phyloP scores from a whole-genome alignment of 768 basidiomycete genomes.

The Sarcodon aspratus region DNA sequence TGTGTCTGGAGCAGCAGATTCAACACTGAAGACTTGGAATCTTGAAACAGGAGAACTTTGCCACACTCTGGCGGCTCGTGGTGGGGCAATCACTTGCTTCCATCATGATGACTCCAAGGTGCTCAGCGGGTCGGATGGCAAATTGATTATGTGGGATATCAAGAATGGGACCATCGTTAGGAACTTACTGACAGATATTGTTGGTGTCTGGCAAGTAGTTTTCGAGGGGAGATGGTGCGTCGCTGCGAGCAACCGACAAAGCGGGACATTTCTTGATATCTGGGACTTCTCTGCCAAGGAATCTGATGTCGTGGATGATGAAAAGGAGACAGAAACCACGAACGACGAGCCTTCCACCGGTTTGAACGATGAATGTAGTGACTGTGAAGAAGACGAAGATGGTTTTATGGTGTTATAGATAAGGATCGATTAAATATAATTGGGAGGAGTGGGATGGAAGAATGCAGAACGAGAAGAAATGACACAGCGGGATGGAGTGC shows the following conservation, averaged over 20 bases:
- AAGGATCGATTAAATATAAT: slow-evolving; percentile 33
- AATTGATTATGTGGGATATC: slow-evolving; percentile 91
- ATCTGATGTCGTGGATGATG: too few species aligned
- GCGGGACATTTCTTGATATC: slow-evolving; percentile 65
- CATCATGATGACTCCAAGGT: slow-evolving; percentile 94
- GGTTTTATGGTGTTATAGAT: slow-evolving; percentile 67
- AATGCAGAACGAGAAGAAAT: not conserved
- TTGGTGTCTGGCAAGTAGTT: slow-evolving; percentile 91
- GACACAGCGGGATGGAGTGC: not conserved
- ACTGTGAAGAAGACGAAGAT: slow-evolving; percentile 42
- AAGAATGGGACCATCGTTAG: slow-evolving; percentile 71
- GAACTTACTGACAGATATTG: slow-evolving; percentile 77
- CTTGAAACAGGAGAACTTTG: slow-evolving; percentile 64
- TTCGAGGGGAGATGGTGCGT: slow-evolving; percentile 88
- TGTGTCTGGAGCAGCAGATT: slow-evolving; percentile 90
- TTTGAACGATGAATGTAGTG: slow-evolving; percentile 59
- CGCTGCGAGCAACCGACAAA: slow-evolving; percentile 69
- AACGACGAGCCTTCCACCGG: slow-evolving; percentile 61
- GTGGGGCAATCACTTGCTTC: slow-evolving; percentile 92
- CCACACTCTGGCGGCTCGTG: slow-evolving; percentile 73
- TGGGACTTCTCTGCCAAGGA: slow-evolving; percentile 48
- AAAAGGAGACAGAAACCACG: not conserved
- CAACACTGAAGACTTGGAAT: slow-evolving; percentile 86
- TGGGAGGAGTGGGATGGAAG: slow-evolving; percentile 6
- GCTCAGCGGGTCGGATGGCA: slow-evolving; percentile 85